Evolutionary conservation across 805 yeast genomes (phyloP), one percentile per base, ranked within the genome.

Genomic region (Zygosaccharomyces rouxii): DNA sequence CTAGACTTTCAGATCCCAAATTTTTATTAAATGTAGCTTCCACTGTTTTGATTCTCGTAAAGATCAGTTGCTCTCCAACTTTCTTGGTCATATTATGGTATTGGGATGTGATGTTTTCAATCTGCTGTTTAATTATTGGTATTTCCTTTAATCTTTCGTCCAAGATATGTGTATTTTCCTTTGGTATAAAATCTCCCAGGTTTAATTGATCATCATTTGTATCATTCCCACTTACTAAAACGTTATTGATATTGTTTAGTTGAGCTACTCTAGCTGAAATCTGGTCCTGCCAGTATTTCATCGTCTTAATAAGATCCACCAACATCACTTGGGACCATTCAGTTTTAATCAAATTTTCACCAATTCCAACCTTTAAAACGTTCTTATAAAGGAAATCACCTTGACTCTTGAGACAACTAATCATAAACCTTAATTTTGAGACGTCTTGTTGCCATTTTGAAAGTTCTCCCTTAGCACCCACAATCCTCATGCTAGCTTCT

Each of bases 181-280:
- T 60, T 0, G 79, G 73, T 1, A 82, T 76, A 55, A 76, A 80
- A 44, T 78, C 80, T 39, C 70, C 71, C 28, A 81, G 58, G 5
- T 52, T 64, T 4, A 52, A 45, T 35, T 52, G 55, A 19, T 44
- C 56, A 33, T 47, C 38, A 4, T 55, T 44, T 29, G 72, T 61
- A 19, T 46, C 38, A 5, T 35, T 10, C 3, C 42, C 45, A 14
- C 30, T 22, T 0, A 67, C 64, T 13, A 61, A 50, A 42, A 71
- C 75, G 35, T 76, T 69, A 7, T 60, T 59, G 1, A 72, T 67
- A 18, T 52, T 48, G 28, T 71, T 70, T 42, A 80, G 64, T 3
- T 50, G 51, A 2, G 57, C 55, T 10, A 74, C 53, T 3, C 70
- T 65, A 2, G 47, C 47, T 5, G 65, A 63, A 26, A 80, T 59